Evolutionary conservation across 305 asterid species (phyloP).

Genomic region (Fraxinus platypoda): DNA sequence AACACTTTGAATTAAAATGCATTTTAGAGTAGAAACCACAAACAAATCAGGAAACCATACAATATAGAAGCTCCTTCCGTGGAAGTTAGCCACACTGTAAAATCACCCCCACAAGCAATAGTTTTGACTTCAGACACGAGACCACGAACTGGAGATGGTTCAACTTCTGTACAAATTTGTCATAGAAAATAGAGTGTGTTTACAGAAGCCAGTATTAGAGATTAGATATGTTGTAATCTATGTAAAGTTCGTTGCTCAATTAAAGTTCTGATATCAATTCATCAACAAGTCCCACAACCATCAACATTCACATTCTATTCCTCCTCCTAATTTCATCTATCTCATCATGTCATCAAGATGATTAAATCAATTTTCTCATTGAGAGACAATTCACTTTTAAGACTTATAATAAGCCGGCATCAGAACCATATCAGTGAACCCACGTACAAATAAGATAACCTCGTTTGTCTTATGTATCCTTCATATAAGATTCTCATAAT

Average conservation of each 20-base stretch:
- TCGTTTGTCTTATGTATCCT: background rate
- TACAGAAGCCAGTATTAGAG: background rate
- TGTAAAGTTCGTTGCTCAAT: background rate
- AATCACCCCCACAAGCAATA: slow-evolving; percentile 86
- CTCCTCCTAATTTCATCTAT: background rate
- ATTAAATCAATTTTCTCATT: background rate
- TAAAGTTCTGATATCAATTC: background rate
- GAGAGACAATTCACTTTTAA: background rate
- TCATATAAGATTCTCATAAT: background rate
- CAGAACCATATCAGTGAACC: background rate
- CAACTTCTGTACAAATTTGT: slow-evolving; percentile 58
- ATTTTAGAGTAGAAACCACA: background rate
- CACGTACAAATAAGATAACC: background rate
- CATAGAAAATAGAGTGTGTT: background rate
- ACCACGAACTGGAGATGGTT: slow-evolving; percentile 77
- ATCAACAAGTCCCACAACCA: background rate
- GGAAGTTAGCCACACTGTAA: slow-evolving; percentile 93
- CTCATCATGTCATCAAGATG: background rate
- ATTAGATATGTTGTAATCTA: background rate
- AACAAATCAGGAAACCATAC: slow-evolving; percentile 58
- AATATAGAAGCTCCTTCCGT: slow-evolving; percentile 87
- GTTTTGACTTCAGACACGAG: slow-evolving; percentile 60
- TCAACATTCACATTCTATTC: background rate
- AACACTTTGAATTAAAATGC: background rate
- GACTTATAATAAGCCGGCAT: background rate